A percentile compares a stretch with the other conserved stretches of the same genome.
These are phyloP conservation scores for Begonia peltatifolia DNA, from an alignment of 306 rosid genomes.

Conservation along the genomic window DNA sequence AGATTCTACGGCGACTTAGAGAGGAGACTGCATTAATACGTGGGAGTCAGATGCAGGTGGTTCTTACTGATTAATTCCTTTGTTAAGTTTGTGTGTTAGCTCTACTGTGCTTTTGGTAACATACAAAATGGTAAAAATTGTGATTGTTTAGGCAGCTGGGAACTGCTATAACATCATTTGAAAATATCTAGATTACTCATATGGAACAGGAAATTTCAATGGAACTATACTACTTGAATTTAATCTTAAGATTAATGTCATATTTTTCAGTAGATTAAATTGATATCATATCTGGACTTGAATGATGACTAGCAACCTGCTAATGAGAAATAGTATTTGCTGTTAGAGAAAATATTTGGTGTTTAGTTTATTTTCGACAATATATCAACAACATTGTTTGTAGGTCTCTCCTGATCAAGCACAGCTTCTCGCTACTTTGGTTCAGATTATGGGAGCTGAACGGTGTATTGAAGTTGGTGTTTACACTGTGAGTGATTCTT, in stretches of 20 bases:
- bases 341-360: neutral
- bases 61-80: neutral
- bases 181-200: too few relatives aligned
- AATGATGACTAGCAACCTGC: too few relatives aligned
- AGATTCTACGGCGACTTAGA: constrained; percentile 71
- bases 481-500: constrained; percentile 47
- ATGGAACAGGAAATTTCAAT: too few relatives aligned
- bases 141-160: too few relatives aligned
- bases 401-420: constrained; percentile 98
- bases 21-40: constrained; percentile 81
- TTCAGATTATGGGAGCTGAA: constrained; percentile 81
- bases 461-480: constrained; percentile 93
- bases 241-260: too few relatives aligned
- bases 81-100: neutral
- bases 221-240: too few relatives aligned
- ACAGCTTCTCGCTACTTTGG: constrained; percentile 87
- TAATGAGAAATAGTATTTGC: neutral
- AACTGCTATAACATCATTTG: too few relatives aligned
- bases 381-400: neutral
- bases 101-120: neutral
- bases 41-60: constrained; percentile 91
- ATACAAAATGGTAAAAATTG: too few relatives aligned
- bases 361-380: neutral
- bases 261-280: too few relatives aligned
- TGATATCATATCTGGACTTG: too few relatives aligned